A percentile compares a stretch with the other conserved stretches of the same genome.
These are phyloP conservation scores for Botrytis sinoallii DNA, from an alignment of 2,329 filamentous ascomycete genomes.

Conservation along the genomic window DNA sequence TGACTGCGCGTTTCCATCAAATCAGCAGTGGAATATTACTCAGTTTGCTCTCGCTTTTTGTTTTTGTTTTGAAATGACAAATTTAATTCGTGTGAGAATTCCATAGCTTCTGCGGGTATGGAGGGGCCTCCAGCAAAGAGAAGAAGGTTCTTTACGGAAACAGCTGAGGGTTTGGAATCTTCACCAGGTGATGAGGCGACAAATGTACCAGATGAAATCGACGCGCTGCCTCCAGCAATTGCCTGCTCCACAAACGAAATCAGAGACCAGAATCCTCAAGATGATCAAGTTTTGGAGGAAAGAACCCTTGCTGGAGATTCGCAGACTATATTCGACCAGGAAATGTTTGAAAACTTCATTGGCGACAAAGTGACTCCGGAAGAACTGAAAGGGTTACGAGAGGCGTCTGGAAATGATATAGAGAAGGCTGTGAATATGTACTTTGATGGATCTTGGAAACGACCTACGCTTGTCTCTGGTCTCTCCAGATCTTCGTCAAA, in stretches of 20 bases:
- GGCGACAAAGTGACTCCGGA: slow-evolving; percentile 53
- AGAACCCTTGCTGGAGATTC: slow-evolving; percentile 20
- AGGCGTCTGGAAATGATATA: slow-evolving; percentile 55
- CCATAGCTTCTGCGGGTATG: slow-evolving; percentile 30
- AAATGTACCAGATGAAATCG: slow-evolving; percentile 28
- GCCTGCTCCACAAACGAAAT: background rate
- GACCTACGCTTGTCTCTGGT: slow-evolving; percentile 10
- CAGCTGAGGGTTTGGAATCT: slow-evolving; percentile 28
- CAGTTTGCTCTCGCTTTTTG: background rate
- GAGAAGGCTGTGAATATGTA: slow-evolving; percentile 67
- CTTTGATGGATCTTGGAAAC: slow-evolving; percentile 65
- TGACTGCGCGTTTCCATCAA: slow-evolving; percentile 29
- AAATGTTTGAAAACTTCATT: slow-evolving; percentile 57
- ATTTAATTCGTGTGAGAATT: background rate
- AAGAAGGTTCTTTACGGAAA: slow-evolving; percentile 46
- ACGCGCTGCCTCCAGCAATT: slow-evolving; percentile 30
- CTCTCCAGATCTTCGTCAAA: slow-evolving; percentile 14
- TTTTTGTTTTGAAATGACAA: background rate
- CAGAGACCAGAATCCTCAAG: slow-evolving; percentile 6
- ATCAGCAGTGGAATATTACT: slow-evolving; percentile 10
- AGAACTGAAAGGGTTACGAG: slow-evolving; percentile 49
- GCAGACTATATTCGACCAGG: slow-evolving; percentile 49
- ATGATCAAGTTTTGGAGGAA: background rate
- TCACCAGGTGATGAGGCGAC: slow-evolving; percentile 26
- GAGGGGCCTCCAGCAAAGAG: slow-evolving; percentile 48